Conservation (phyloP, 169 alveolate genomes). For the Plasmodium chabaudi region DNA sequence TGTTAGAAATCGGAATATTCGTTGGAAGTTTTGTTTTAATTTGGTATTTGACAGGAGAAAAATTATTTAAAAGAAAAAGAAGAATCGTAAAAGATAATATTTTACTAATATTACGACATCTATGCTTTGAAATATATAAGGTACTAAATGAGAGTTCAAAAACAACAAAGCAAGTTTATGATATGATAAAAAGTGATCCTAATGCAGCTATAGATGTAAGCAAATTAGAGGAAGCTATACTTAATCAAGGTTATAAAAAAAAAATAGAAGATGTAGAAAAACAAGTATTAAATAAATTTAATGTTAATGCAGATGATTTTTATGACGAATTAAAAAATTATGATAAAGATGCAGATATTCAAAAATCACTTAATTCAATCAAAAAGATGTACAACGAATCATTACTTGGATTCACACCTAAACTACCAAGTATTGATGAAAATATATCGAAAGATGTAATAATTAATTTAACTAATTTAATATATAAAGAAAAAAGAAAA, state of each 20-base stretch:
- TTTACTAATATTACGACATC: conserved; percentile 34
- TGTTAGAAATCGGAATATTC: conserved; percentile 28
- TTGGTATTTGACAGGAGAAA: conserved; percentile 70
- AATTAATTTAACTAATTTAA: conserved; percentile 34
- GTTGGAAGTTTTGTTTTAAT: conserved; percentile 46
- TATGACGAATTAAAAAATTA: conserved; percentile 61
- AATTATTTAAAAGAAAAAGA: conserved; percentile 21
- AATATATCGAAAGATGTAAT: conserved; percentile 49
- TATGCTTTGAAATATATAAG: conserved; percentile 51
- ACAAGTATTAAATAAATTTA: conserved; percentile 49
- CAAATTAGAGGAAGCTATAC: conserved; percentile 59
- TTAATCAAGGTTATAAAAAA: conserved; percentile 52
- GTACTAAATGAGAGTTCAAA: conserved; percentile 46
- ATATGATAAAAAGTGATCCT: conserved; percentile 55
- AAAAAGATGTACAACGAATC: conserved; percentile 71
- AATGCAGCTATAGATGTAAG: conserved; percentile 49
- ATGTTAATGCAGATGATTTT: conserved; percentile 60
- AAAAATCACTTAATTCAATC: conserved; percentile 36
- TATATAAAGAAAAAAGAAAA: conserved; percentile 72
- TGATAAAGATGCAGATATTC: conserved; percentile 59
- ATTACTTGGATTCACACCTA: conserved; percentile 53
- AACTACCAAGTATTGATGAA: conserved; percentile 55
- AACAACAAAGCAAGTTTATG: conserved; percentile 50
- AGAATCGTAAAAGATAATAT: conserved; percentile 53
- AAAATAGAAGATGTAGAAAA: conserved; percentile 70